Evolutionary conservation across 1,284 basidiomycete species (phyloP), one percentile per base, ranked within the genome.

Genomic region (Mrakiaceae sp.): DNA sequence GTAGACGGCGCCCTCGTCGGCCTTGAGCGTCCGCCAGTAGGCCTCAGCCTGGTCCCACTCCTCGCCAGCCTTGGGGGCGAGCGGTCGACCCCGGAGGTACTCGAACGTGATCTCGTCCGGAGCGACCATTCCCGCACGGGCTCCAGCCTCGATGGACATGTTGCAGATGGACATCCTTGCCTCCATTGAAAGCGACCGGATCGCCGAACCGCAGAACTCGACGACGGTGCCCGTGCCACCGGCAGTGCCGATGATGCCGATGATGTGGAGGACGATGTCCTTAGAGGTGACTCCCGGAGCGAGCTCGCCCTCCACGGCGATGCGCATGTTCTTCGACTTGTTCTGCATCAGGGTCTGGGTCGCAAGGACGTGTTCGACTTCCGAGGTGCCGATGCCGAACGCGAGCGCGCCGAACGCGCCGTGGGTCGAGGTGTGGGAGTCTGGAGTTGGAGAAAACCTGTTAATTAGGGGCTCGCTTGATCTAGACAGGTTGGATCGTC

Each of bases 91-190:
- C 68, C 83, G 84, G 68, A 97, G 85, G 77, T 97, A 97, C 60
- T 75, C 81, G 75, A 96, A 94, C 7, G 94, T 97, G 69, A 87
- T 79, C 49, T 95, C 88, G 75, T 97, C 93, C 0, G 93, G 92
- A 10, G 92, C 93, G 68, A 97, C 84, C 90, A 97, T 93, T 65
- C 93, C 93, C 5, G 91, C 91, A 71, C 93, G 84, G 68, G 93
- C 94, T 73, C 93, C 93, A 67, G 86, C 94, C 77, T 97, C 93
- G 74, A 97, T 96, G 68, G 90, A 92, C 93, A 97, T 97, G 79
- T 97, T 97, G 78, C 92, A 96, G 70, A 92, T 90, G 70, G 90
- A 93, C 92, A 96, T 96, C 60, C 92, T 84, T 51, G 88, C 90
- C 75, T 97, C 93, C 90, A 96, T 94, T 72, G 87, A 90, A 73